Conservation (phyloP, 345 rosid genomes). For the Balakata baccata region DNA sequence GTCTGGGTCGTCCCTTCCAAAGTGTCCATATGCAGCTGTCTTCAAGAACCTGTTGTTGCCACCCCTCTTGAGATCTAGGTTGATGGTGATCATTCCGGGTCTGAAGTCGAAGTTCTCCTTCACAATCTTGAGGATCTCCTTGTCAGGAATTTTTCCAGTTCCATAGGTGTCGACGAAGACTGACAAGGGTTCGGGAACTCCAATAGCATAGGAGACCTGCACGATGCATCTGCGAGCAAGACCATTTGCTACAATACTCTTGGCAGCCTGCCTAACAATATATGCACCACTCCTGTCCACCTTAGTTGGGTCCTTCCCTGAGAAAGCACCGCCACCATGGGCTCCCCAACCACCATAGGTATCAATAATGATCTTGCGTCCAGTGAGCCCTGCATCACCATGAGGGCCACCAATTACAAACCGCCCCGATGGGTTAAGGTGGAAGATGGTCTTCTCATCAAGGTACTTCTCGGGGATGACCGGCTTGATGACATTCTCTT, state of each 20-base stretch:
- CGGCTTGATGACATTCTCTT: conserved; percentile 38
- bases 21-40: conserved; percentile 54
- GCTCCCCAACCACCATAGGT: conserved; percentile 44
- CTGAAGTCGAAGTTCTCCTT: conserved; percentile 40
- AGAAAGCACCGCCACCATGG: conserved; percentile 41
- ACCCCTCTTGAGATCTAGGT: conserved; percentile 53
- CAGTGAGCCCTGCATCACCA: conserved; percentile 40
- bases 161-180: conserved; percentile 36
- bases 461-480: conserved; percentile 40
- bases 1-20: conserved; percentile 53
- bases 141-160: conserved; percentile 38
- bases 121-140: conserved; percentile 33
- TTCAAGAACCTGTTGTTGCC: conserved; percentile 48
- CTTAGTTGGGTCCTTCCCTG: conserved; percentile 41
- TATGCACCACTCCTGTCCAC: conserved; percentile 41
- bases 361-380: conserved; percentile 38
- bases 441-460: conserved; percentile 44
- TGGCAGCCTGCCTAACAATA: conserved; percentile 39
- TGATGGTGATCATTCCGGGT: conserved; percentile 54
- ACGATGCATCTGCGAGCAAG: conserved; percentile 40
- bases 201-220: conserved; percentile 38
- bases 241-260: conserved; percentile 39
- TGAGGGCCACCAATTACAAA: conserved; percentile 41
- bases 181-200: conserved; percentile 38
- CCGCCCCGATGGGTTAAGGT: conserved; percentile 38